A percentile compares a stretch with the other conserved stretches of the same genome.
phyloP scores from a whole-genome alignment of 2,329 filamentous ascomycete species.

The Xylariaceae sp. region DNA sequence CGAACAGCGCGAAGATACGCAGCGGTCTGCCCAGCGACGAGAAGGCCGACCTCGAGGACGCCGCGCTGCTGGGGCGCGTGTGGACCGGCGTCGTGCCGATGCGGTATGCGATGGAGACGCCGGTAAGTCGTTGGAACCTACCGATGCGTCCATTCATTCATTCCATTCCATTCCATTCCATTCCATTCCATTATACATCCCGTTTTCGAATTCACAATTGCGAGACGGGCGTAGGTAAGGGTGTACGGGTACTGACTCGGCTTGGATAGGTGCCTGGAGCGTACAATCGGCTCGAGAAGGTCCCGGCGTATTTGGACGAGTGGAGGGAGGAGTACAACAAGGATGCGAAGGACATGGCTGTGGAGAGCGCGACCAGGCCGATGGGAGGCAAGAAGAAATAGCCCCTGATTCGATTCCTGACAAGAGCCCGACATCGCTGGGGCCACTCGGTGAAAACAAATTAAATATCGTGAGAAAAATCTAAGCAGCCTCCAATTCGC shows the following conservation, averaged over 20 bases:
- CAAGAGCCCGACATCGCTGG: too few relatives aligned
- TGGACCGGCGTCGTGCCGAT: conserved; percentile 58
- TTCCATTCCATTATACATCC: too few relatives aligned
- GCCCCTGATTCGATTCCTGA: too few relatives aligned
- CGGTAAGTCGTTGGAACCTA: too few relatives aligned
- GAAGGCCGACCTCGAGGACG: conserved; percentile 37
- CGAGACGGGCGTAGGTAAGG: too few relatives aligned
- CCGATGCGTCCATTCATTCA: too few relatives aligned
- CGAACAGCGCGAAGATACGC: conserved; percentile 71
- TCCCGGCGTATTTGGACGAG: conserved; percentile 54
- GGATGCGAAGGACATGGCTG: conserved; percentile 7
- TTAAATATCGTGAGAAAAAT: too few relatives aligned
- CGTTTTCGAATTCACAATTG: too few relatives aligned
- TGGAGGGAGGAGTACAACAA: conserved; percentile 32
- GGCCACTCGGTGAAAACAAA: too few relatives aligned
- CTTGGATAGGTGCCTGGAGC: conserved; percentile 49
- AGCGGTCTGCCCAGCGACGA: conserved; percentile 55
- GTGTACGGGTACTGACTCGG: too few relatives aligned
- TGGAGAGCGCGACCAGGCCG: conserved; percentile 5
- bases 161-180: too few relatives aligned
- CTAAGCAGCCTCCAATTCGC: too few relatives aligned
- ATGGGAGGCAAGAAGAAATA: conserved; percentile 7
- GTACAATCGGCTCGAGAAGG: conserved; percentile 48
- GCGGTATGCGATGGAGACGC: conserved; percentile 55
- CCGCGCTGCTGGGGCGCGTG: conserved; percentile 30